Conservation (phyloP, 371 early-diverging fungal species). For the Haplosporangium sp. region DNA sequence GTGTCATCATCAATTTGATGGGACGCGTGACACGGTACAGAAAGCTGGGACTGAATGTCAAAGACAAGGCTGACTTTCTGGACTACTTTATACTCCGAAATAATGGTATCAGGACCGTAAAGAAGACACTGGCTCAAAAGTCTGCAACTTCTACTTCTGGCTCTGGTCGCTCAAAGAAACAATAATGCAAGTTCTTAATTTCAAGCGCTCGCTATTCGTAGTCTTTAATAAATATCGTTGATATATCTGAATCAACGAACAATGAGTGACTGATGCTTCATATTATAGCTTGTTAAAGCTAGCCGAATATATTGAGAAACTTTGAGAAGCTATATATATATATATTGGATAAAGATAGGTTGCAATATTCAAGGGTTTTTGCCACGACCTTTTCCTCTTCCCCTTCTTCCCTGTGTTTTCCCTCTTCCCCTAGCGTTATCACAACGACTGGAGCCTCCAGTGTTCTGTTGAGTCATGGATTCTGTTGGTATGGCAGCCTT, state of each 20-base stretch:
- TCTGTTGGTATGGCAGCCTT: neutral
- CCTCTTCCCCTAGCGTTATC: neutral
- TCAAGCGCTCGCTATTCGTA: neutral
- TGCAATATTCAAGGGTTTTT: neutral
- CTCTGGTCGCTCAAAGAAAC: constrained; percentile 28
- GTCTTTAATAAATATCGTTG: neutral
- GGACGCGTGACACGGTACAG: constrained; percentile 78
- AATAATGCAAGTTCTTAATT: constrained; percentile 5
- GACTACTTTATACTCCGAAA: constrained; percentile 75
- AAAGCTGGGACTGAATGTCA: constrained; percentile 75
- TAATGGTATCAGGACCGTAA: constrained; percentile 47
- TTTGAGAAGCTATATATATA: too few species aligned
- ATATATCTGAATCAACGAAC: neutral
- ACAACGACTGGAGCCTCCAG: too few species aligned
- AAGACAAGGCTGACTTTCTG: constrained; percentile 86
- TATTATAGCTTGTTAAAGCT: too few species aligned
- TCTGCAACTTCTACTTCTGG: constrained; percentile 5
- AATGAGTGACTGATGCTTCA: too few species aligned
- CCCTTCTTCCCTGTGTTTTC: neutral
- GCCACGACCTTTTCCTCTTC: neutral
- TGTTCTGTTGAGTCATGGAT: neutral
- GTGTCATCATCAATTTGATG: constrained; percentile 68
- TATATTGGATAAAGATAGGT: neutral
- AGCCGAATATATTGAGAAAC: too few species aligned
- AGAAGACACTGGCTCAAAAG: constrained; percentile 11